phyloP scores from a whole-genome alignment of 208 protist genomes.

The Herpetomonas tarakana region DNA sequence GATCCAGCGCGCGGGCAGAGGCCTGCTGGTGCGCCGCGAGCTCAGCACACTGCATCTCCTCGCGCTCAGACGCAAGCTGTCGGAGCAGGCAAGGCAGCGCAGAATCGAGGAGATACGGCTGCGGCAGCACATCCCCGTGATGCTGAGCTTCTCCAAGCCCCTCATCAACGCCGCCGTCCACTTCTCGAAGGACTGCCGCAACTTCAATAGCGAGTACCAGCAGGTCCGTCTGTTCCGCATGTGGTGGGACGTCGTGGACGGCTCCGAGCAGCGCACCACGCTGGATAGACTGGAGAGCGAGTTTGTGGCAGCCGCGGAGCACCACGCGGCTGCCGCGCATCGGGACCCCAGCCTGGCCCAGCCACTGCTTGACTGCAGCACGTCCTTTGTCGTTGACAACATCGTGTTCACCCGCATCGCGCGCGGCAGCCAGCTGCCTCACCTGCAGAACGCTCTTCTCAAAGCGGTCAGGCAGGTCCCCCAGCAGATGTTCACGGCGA shows the following conservation, averaged over 20 bases:
- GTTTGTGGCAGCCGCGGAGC: slow-evolving; percentile 21
- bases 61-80: slow-evolving; percentile 6
- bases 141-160: slow-evolving; percentile 33
- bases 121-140: slow-evolving; percentile 17
- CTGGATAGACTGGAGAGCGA: slow-evolving; percentile 19
- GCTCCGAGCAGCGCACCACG: slow-evolving; percentile 7
- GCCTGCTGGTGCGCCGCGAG: slow-evolving; percentile 25
- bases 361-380: slow-evolving; percentile 23
- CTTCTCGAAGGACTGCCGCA: slow-evolving; percentile 31
- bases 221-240: slow-evolving; percentile 26
- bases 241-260: slow-evolving; percentile 18
- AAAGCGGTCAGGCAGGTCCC: slow-evolving; percentile 18
- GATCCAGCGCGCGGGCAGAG: slow-evolving; percentile 49
- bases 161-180: slow-evolving; percentile 25
- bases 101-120: slow-evolving; percentile 13
- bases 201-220: slow-evolving; percentile 57
- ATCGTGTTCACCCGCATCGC: slow-evolving; percentile 42
- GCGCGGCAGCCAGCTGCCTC: slow-evolving; percentile 15
- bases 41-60: slow-evolving; percentile 15
- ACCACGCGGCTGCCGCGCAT: slow-evolving; percentile 8
- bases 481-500: slow-evolving; percentile 20
- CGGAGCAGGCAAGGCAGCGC: neutral
- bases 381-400: slow-evolving; percentile 47
- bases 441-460: slow-evolving; percentile 28
- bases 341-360: neutral